Percentiles rank a stretch among this genome's conserved stretches.
These are phyloP conservation scores for Cicer judaicum DNA, from an alignment of 306 rosid genomes.

Conservation along the genomic window DNA sequence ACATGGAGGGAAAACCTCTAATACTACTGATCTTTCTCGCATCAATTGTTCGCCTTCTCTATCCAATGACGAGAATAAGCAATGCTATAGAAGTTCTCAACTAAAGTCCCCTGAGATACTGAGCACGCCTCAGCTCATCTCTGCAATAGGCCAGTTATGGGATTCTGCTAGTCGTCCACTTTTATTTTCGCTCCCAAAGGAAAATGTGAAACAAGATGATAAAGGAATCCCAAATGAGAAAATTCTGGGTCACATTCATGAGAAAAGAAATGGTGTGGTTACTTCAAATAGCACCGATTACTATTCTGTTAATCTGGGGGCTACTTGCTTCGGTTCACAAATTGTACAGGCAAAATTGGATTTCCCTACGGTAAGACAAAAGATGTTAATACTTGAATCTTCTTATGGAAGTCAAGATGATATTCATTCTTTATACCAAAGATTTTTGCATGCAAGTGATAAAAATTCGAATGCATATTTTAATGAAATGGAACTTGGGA, in stretches of 20 bases:
- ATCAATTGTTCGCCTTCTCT: conserved; percentile 47
- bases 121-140: conserved; percentile 65
- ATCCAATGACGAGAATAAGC: conserved; percentile 48
- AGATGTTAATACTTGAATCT: conserved; percentile 56
- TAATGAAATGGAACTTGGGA: conserved; percentile 53
- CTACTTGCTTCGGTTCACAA: conserved; percentile 42
- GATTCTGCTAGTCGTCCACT: conserved; percentile 73
- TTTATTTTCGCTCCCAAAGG: conserved; percentile 51
- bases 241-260: conserved; percentile 44
- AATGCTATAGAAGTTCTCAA: conserved; percentile 43
- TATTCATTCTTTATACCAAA: conserved; percentile 57
- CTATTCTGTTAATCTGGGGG: conserved; percentile 41
- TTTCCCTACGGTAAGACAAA: conserved; percentile 56
- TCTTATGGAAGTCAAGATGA: conserved; percentile 44
- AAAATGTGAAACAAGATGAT: conserved; percentile 44
- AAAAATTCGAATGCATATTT: conserved; percentile 44
- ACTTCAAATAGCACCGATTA: conserved; percentile 46
- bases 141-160: conserved; percentile 73
- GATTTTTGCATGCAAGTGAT: conserved; percentile 40
- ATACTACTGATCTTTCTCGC: conserved; percentile 53
- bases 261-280: conserved; percentile 48
- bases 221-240: conserved; percentile 46
- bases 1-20: conserved; percentile 45
- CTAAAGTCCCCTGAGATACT: conserved; percentile 57
- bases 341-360: conserved; percentile 47